A percentile compares a stretch with the other conserved stretches of the same genome.
Conservation (phyloP, 495 filamentous ascomycete species). For the Astrothelium macrocarpum region DNA sequence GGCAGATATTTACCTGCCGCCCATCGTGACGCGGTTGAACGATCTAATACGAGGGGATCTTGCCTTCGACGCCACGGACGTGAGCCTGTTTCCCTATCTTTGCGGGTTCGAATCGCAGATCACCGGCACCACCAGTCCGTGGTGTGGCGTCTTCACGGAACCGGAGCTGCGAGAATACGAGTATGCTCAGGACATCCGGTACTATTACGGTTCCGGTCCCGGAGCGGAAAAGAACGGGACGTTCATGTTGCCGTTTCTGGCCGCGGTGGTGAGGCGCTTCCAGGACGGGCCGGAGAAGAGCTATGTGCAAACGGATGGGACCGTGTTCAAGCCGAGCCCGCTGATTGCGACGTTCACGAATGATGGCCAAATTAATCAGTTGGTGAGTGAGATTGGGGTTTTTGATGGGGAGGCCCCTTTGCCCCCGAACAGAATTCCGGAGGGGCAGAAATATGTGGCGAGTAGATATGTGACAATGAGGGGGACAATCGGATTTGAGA, state of each 20-base stretch:
- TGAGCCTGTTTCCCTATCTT: slow-evolving; percentile 47
- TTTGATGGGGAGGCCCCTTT: slow-evolving; percentile 41
- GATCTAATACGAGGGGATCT: slow-evolving; percentile 39
- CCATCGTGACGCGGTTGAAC: slow-evolving; percentile 42
- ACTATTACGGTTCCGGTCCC: slow-evolving; percentile 49
- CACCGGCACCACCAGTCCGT: slow-evolving; percentile 43
- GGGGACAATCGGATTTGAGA: slow-evolving; percentile 16
- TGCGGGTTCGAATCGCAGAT: slow-evolving; percentile 55
- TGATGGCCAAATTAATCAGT: slow-evolving; percentile 50
- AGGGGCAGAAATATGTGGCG: slow-evolving; percentile 32
- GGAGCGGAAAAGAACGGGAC: slow-evolving; percentile 39
- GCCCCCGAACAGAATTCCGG: slow-evolving; percentile 31
- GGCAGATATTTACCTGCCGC: slow-evolving; percentile 43
- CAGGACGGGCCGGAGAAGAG: slow-evolving; percentile 36
- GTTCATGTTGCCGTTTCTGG: slow-evolving; percentile 44
- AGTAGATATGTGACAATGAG: slow-evolving; percentile 45
- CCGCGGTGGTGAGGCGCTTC: slow-evolving; percentile 40
- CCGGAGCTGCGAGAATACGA: slow-evolving; percentile 46
- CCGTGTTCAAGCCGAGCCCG: slow-evolving; percentile 35
- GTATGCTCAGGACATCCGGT: slow-evolving; percentile 50
- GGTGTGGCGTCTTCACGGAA: slow-evolving; percentile 44
- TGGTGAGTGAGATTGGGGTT: slow-evolving; percentile 44
- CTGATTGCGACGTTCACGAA: slow-evolving; percentile 47
- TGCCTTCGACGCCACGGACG: slow-evolving; percentile 40
- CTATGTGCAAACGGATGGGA: slow-evolving; percentile 34